Evolutionary conservation across 2,329 filamentous ascomycete genomes (phyloP).

Genomic region (Cryphonectria naterciae): DNA sequence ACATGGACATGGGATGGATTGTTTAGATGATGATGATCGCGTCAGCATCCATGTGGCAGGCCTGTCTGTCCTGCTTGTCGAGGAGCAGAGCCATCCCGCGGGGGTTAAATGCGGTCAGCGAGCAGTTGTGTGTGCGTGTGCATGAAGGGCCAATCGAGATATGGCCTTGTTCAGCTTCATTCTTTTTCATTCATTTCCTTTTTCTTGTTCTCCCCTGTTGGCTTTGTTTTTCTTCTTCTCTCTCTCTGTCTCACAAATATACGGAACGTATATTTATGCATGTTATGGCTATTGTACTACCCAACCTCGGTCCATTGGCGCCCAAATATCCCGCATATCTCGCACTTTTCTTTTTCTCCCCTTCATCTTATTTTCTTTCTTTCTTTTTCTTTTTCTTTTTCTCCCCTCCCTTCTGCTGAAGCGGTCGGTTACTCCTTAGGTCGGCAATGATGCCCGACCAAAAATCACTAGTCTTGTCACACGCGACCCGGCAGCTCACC

Average conservation of each 20-base stretch:
- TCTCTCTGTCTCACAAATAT: neutral
- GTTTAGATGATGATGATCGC: neutral
- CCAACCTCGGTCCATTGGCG: neutral
- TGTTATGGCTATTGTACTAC: neutral
- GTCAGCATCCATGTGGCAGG: conserved; percentile 4
- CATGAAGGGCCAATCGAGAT: neutral
- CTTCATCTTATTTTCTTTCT: neutral
- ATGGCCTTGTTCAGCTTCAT: no score
- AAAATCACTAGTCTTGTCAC: neutral
- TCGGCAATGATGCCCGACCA: neutral
- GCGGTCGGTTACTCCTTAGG: neutral
- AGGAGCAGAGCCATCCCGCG: neutral
- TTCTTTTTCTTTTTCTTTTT: neutral
- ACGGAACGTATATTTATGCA: no score
- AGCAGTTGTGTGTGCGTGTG: neutral
- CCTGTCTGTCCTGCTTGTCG: neutral
- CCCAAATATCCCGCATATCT: neutral
- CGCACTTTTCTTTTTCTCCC: neutral
- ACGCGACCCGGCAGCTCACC: neutral
- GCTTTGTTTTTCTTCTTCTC: neutral
- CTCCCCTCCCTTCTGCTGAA: neutral
- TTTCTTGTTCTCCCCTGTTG: neutral
- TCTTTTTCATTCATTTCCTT: neutral
- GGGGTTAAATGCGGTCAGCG: neutral
- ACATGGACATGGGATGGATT: neutral